Conservation (phyloP, 2,329 filamentous ascomycete genomes). For the Epichloe gansuensis region DNA sequence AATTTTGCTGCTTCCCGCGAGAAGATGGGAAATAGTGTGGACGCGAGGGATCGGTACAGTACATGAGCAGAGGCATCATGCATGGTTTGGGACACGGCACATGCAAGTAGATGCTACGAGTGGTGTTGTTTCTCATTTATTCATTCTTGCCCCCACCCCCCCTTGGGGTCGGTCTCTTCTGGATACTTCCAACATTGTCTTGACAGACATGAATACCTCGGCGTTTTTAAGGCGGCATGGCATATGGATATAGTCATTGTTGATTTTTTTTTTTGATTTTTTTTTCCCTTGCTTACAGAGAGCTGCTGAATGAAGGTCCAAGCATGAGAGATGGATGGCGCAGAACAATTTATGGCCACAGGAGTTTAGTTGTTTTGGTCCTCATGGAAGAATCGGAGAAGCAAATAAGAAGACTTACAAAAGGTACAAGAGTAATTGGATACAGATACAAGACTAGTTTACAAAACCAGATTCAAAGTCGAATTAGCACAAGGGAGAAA, state of each 20-base stretch:
- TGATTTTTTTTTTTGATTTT: background rate
- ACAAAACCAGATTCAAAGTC: background rate
- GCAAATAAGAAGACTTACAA: background rate
- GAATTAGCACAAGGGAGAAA: background rate
- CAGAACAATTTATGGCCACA: background rate
- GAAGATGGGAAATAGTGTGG: background rate
- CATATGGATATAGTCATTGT: background rate
- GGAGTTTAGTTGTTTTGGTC: background rate
- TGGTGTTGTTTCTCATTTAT: background rate
- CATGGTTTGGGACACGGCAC: background rate
- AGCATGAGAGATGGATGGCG: background rate
- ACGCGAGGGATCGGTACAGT: background rate
- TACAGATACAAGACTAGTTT: background rate
- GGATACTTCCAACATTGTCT: background rate
- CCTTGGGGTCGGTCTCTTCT: background rate
- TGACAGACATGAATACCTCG: background rate
- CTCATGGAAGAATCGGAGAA: background rate
- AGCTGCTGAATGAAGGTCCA: background rate
- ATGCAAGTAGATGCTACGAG: constrained; percentile 1
- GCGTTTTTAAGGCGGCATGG: background rate
- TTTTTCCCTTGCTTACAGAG: background rate
- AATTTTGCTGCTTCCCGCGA: background rate
- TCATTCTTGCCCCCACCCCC: background rate
- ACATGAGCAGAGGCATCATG: constrained; percentile 1
- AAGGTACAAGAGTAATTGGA: background rate